Conservation (phyloP, 2,329 filamentous ascomycete species). For the Grosmannia clavigera region DNA sequence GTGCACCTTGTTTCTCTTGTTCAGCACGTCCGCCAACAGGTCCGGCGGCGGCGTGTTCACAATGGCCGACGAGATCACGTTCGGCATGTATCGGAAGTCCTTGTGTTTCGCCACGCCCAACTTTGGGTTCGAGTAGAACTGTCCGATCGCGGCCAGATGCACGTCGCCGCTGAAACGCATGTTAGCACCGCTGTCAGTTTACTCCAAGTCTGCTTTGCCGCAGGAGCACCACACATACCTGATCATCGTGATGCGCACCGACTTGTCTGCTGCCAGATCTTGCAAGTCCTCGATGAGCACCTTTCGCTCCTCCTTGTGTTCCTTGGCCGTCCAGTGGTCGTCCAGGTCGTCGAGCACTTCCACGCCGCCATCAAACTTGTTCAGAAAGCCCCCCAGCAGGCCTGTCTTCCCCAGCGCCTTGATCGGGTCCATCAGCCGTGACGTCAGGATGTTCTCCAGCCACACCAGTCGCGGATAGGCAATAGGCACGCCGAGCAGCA, state of each 20-base stretch:
- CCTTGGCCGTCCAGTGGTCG: constrained; percentile 94
- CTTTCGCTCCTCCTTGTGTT: constrained; percentile 82
- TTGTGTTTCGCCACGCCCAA: constrained; percentile 69
- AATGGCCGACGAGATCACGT: constrained; percentile 87
- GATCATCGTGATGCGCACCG: constrained; percentile 79
- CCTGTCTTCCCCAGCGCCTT: constrained; percentile 79
- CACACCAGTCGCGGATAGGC: constrained; percentile 68
- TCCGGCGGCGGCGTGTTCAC: constrained; percentile 84
- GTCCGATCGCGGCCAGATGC: constrained; percentile 80
- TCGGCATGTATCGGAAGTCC: constrained; percentile 94
- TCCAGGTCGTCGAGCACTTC: constrained; percentile 88
- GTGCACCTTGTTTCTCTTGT: constrained; percentile 78
- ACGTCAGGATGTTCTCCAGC: constrained; percentile 67
- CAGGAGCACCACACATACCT: constrained; percentile 31
- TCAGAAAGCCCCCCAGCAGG: constrained; percentile 66
- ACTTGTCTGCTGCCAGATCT: constrained; percentile 85
- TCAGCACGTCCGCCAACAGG: constrained; percentile 79
- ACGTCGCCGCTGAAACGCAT: constrained; percentile 61
- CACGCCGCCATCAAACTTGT: constrained; percentile 81
- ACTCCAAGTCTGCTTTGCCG: background rate
- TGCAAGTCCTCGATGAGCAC: constrained; percentile 85
- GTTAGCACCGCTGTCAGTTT: too few relatives aligned
- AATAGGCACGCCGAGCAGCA: constrained; percentile 72
- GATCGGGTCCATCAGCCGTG: constrained; percentile 72
- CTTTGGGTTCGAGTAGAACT: constrained; percentile 89